Evolutionary conservation across 257 asterid species (phyloP).

Genomic region (Ehretia macrophylla): DNA sequence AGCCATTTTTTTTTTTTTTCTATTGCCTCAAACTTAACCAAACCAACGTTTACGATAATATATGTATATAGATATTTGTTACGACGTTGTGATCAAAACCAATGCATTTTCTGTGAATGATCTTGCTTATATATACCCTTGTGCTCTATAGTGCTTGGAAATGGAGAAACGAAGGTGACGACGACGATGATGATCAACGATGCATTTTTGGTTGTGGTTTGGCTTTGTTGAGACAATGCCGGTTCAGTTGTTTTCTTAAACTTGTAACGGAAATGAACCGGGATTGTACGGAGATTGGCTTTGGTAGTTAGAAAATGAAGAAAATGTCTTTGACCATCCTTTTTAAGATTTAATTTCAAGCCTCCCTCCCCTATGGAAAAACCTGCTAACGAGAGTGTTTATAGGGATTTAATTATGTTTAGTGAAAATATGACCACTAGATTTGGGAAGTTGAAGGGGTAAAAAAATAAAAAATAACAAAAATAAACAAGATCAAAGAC

Average conservation of each 20-base stretch:
- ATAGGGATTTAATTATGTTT: conserved; percentile 24
- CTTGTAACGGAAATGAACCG: conserved; percentile 27
- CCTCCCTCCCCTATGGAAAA: neutral
- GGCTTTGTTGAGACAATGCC: neutral
- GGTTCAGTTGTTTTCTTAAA: conserved; percentile 12
- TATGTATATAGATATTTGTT: neutral
- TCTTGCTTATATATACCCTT: neutral
- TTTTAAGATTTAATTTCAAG: neutral
- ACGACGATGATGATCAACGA: neutral
- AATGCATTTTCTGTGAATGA: neutral
- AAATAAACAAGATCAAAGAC: too few relatives aligned
- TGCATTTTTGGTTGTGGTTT: neutral
- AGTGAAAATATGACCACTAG: conserved; percentile 12
- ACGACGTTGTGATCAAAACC: neutral
- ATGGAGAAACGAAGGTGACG: neutral
- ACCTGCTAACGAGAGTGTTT: conserved; percentile 21
- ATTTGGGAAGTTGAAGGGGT: too few relatives aligned
- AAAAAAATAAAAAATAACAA: too few relatives aligned
- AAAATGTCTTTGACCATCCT: neutral
- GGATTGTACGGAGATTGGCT: conserved; percentile 21
- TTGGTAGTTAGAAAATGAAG: neutral
- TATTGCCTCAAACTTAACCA: neutral
- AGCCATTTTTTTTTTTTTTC: conserved; percentile 12
- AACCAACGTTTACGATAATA: neutral
- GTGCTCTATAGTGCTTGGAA: neutral